phyloP scores from a whole-genome alignment of 768 basidiomycete species.

The Leccinum olivaceopallidum region DNA sequence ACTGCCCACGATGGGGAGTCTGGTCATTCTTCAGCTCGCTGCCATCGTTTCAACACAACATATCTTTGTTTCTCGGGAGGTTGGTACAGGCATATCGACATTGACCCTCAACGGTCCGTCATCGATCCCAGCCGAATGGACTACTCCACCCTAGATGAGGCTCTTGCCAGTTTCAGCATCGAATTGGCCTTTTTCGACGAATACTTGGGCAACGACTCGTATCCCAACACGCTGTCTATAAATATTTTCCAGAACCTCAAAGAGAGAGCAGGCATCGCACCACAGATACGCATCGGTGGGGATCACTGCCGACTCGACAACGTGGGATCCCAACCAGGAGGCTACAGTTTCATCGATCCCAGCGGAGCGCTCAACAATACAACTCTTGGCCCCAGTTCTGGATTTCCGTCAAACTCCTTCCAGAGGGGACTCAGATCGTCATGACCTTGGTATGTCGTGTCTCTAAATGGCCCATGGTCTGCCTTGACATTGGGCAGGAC shows the following conservation, averaged over 20 bases:
- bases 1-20: constrained; percentile 14
- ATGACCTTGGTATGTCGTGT: constrained; percentile 42
- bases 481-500: constrained; percentile 34
- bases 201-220: constrained; percentile 46
- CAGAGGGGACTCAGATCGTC: constrained; percentile 46
- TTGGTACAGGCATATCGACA: constrained; percentile 4
- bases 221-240: constrained; percentile 44
- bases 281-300: constrained; percentile 52
- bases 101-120: constrained; percentile 43
- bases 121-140: constrained; percentile 40
- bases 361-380: constrained; percentile 48
- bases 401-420: constrained; percentile 44
- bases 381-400: constrained; percentile 52
- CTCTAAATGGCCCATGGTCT: neutral
- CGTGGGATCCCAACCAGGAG: constrained; percentile 44
- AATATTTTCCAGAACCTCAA: constrained; percentile 47
- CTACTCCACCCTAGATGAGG: constrained; percentile 45
- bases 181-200: constrained; percentile 56
- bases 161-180: constrained; percentile 54
- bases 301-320: constrained; percentile 55
- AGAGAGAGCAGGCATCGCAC: constrained; percentile 43
- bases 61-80: constrained; percentile 9
- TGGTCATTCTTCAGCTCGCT: neutral
- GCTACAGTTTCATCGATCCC: constrained; percentile 43
- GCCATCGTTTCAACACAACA: constrained; percentile 12